Conservation (phyloP, 257 asterid species). For the Cordia subcordata region DNA sequence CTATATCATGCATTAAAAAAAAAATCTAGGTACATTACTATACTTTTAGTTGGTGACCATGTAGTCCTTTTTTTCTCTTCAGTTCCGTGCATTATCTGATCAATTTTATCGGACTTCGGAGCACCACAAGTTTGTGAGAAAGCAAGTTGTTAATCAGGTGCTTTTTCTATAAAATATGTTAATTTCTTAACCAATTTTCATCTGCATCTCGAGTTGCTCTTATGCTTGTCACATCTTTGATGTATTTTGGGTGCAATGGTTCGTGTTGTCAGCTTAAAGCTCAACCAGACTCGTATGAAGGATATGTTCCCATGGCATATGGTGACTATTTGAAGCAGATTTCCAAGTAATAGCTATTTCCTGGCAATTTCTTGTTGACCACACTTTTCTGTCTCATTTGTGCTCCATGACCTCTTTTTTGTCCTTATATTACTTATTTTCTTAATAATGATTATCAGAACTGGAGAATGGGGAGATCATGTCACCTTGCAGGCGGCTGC, state of each 20-base stretch:
- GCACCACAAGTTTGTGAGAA: slow-evolving; percentile 88
- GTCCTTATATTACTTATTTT: slow-evolving; percentile 5
- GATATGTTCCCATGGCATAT: slow-evolving; percentile 95
- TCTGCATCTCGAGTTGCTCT: not conserved
- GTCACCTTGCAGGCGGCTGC: slow-evolving; percentile 98
- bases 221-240: not conserved
- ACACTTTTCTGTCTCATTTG: not conserved
- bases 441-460: slow-evolving; percentile 39
- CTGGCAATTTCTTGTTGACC: slow-evolving; percentile 3
- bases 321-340: slow-evolving; percentile 64
- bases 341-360: slow-evolving; percentile 51
- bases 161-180: not conserved
- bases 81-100: slow-evolving; percentile 90
- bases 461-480: slow-evolving; percentile 98
- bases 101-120: slow-evolving; percentile 86
- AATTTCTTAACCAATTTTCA: not conserved
- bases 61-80: slow-evolving; percentile 3
- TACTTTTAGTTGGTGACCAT: not conserved
- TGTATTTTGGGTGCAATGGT: slow-evolving; percentile 15
- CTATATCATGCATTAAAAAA: not conserved
- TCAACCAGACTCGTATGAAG: slow-evolving; percentile 77
- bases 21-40: too few species aligned
- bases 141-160: slow-evolving; percentile 88
- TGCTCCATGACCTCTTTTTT: not conserved
- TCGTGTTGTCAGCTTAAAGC: slow-evolving; percentile 68